Evolutionary conservation across 2,329 filamentous ascomycete genomes (phyloP).

Genomic region (Coniochaeta sp.): DNA sequence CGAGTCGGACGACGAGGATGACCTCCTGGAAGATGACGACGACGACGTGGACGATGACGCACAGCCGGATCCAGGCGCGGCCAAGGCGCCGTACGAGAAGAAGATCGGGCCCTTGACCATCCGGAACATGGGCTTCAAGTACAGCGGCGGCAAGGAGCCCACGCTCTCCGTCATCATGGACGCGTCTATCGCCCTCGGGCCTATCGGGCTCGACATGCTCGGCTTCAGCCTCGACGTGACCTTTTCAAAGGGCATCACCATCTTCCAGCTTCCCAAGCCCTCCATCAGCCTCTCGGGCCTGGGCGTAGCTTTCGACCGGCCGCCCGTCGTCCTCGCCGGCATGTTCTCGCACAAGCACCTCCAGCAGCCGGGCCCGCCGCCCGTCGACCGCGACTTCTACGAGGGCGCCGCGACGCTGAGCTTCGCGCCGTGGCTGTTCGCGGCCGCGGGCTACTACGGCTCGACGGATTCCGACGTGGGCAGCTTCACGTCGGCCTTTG

Average conservation of each 20-base stretch:
- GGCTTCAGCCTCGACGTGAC: conserved; percentile 22
- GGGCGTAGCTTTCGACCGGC: conserved; percentile 20
- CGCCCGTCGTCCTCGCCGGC: conserved; percentile 27
- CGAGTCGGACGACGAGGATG: background rate
- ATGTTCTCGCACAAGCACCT: conserved; percentile 22
- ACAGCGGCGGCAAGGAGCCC: conserved; percentile 10
- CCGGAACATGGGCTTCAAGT: conserved; percentile 25
- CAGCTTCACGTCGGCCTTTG: conserved; percentile 23
- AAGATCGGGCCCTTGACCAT: conserved; percentile 22
- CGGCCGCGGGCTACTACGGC: conserved; percentile 32
- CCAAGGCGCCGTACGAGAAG: conserved; percentile 19
- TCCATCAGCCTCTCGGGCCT: conserved; percentile 23
- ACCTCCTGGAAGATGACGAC: background rate
- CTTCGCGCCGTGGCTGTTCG: conserved; percentile 25
- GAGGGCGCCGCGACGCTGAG: conserved; percentile 25
- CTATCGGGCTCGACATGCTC: conserved; percentile 22
- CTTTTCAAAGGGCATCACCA: background rate
- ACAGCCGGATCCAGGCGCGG: background rate
- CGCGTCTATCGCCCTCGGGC: conserved; percentile 25
- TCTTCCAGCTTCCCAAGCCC: conserved; percentile 1
- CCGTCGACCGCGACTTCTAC: conserved; percentile 19
- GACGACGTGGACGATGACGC: background rate
- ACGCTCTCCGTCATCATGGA: conserved; percentile 22
- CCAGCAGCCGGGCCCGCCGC: background rate
- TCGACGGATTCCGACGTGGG: conserved; percentile 2